Percentiles rank a stretch among this genome's conserved stretches.
Conservation (phyloP, 441 rosid genomes). For the Gossypium aridum region DNA sequence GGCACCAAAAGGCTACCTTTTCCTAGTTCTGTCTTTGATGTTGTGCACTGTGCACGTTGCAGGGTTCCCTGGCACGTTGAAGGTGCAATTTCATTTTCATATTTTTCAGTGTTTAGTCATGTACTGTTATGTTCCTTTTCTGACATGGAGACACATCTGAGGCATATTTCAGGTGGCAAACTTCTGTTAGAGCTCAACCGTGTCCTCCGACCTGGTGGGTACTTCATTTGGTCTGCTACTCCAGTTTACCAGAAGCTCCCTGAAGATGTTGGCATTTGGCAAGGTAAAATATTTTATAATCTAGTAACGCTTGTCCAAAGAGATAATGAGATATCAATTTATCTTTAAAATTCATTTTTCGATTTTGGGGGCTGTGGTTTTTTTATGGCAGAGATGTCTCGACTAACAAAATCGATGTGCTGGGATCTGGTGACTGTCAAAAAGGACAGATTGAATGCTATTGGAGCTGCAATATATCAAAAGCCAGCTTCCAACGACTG, state of each 20-base stretch:
- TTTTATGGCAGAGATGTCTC: conserved; percentile 38
- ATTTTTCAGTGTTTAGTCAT: neutral
- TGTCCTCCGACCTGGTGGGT: conserved; percentile 68
- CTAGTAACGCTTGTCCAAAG: neutral
- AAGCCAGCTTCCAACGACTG: conserved; percentile 54
- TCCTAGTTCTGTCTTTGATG: conserved; percentile 56
- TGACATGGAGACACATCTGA: neutral
- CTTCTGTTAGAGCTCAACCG: conserved; percentile 65
- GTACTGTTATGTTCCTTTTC: neutral
- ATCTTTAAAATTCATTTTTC: neutral
- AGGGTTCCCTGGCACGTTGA: conserved; percentile 65
- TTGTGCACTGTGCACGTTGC: conserved; percentile 71
- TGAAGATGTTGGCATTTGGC: conserved; percentile 62
- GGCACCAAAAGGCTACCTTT: conserved; percentile 67
- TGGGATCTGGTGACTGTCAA: conserved; percentile 47
- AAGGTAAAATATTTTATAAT: conserved; percentile 24
- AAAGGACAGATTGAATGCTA: conserved; percentile 45
- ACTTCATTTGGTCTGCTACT: conserved; percentile 72
- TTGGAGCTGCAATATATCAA: conserved; percentile 54
- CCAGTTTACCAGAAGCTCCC: conserved; percentile 53
- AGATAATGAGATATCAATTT: neutral
- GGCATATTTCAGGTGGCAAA: conserved; percentile 42
- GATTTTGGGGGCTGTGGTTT: neutral
- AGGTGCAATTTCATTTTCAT: conserved; percentile 17
- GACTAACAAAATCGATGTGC: conserved; percentile 47